phyloP scores from a whole-genome alignment of 352 stramenopile species.

The Globisporangium uncinulatum region DNA sequence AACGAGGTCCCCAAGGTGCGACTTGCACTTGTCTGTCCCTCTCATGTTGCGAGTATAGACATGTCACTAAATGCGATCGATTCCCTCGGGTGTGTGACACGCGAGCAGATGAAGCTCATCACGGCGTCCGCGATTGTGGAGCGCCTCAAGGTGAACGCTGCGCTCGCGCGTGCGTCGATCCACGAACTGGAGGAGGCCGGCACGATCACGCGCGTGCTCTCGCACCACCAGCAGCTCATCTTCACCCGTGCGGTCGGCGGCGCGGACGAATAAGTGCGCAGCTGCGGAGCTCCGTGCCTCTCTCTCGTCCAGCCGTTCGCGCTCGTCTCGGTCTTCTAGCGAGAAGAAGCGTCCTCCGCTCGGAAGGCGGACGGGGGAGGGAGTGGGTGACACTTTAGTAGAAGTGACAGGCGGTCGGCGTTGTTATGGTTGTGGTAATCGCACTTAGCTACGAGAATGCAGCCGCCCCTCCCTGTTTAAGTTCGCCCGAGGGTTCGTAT shows the following conservation, averaged over 20 bases:
- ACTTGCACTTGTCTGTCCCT: not conserved
- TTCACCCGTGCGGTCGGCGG: constrained; percentile 94
- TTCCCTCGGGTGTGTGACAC: not conserved
- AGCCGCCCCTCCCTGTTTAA: constrained; percentile 62
- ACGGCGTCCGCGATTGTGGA: constrained; percentile 98
- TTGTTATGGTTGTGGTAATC: constrained; percentile 7
- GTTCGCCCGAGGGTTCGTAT: constrained; percentile 23
- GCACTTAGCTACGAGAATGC: constrained; percentile 14
- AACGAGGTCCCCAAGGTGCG: constrained; percentile 95
- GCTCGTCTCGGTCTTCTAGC: not conserved
- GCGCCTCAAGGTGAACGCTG: constrained; percentile 98
- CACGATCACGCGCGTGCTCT: constrained; percentile 93
- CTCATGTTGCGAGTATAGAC: too few relatives aligned
- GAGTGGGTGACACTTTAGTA: too few relatives aligned
- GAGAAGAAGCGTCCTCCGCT: too few relatives aligned
- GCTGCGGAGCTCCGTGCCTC: constrained; percentile 4
- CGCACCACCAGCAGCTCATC: constrained; percentile 97
- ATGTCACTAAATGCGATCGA: not conserved
- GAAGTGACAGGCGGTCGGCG: constrained; percentile 7
- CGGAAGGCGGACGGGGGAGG: not conserved
- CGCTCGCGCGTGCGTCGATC: constrained; percentile 96
- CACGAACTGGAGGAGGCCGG: constrained; percentile 95
- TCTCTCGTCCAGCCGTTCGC: constrained; percentile 9
- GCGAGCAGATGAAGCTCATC: constrained; percentile 98
- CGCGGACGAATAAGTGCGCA: constrained; percentile 54